Evolutionary conservation across 306 rosid genomes (phyloP).

Genomic region (Dryas drummondii): DNA sequence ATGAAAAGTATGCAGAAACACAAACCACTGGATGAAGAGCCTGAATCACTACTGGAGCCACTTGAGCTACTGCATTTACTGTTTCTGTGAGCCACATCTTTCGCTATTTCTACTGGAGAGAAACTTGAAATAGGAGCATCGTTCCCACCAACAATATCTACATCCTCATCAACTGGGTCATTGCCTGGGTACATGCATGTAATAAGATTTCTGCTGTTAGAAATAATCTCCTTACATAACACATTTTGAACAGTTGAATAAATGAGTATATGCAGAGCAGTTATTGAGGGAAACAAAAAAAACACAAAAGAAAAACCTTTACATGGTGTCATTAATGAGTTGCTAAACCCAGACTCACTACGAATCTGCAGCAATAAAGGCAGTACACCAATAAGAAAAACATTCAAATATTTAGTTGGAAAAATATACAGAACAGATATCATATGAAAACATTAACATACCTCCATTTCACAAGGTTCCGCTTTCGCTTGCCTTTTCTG

Average conservation of each 20-base stretch:
- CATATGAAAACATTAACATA: conserved; percentile 16
- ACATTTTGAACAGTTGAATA: conserved; percentile 1
- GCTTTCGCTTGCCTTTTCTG: conserved; percentile 49
- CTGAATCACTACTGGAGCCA: conserved; percentile 81
- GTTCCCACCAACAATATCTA: conserved; percentile 86
- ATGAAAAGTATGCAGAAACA: conserved; percentile 36
- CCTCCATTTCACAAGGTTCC: conserved; percentile 82
- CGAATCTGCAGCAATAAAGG: conserved; percentile 46
- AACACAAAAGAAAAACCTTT: conserved; percentile 59
- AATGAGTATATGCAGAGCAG: not conserved
- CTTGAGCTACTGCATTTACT: conserved; percentile 75
- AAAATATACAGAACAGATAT: not conserved
- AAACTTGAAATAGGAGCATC: conserved; percentile 78
- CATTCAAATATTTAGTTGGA: not conserved
- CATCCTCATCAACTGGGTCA: conserved; percentile 77
- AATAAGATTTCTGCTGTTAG: not conserved
- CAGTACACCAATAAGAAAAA: conserved; percentile 21
- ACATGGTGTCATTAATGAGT: conserved; percentile 65
- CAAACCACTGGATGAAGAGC: conserved; percentile 94
- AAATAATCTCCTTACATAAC: not conserved
- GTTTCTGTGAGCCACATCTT: conserved; percentile 57
- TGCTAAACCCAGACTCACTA: conserved; percentile 77
- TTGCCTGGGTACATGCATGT: conserved; percentile 51
- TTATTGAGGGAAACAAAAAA: not conserved
- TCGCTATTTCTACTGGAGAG: conserved; percentile 78